Base-by-base conservation (phyloP, 2,329 filamentous ascomycete genomes). In the Aspergillus chevalieri region DNA sequence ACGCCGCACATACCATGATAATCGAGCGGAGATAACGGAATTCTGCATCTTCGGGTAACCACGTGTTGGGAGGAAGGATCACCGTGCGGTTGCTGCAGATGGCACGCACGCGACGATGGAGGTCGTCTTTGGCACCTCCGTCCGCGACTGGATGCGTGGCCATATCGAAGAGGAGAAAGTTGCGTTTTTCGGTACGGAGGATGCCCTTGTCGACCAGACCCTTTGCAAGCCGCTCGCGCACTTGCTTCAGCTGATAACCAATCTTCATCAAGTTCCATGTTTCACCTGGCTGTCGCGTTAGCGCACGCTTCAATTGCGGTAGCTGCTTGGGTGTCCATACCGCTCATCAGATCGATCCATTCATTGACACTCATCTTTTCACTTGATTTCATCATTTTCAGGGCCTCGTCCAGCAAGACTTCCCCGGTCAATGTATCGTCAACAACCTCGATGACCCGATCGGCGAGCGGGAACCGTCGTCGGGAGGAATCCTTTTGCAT, bases 181-280 rank as follows among this genome's bases (percentile, higher is more conserved):
- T 98, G 74, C 90, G 89, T 79, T 98, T 98, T 74, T 98, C 93
- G 53, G 93, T 98, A 62, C 93, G 89, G 51, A 98, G 82, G 68
- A 98, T 95, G 65, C 93, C 93, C 77, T 98, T 98, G 77, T 98
- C 93, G 57, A 98, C 93, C 43, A 98, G 83, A 30, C 93, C 93
- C 74, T 98, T 98, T 65, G 91, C 92, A 50, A 98, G 81, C 50
- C 93, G 88, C 77, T 98, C 93, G 67, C 93, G 90, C 51, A 98
- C 93, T 79, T 98, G 93, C 77, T 98, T 98, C 62, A 98, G 81
- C 77, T 98, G 93, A 74, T 98, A 98, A 69, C 93, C 93, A 63
- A 98, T 98, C 79, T 98, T 98, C 93, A 98, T 97, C 57, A 98
- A 77, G 69, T 98, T 98, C 93, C 93, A 98, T 48, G 93, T 98